phyloP scores from a whole-genome alignment of 768 basidiomycete genomes.

The Sarcomyxa edulis region DNA sequence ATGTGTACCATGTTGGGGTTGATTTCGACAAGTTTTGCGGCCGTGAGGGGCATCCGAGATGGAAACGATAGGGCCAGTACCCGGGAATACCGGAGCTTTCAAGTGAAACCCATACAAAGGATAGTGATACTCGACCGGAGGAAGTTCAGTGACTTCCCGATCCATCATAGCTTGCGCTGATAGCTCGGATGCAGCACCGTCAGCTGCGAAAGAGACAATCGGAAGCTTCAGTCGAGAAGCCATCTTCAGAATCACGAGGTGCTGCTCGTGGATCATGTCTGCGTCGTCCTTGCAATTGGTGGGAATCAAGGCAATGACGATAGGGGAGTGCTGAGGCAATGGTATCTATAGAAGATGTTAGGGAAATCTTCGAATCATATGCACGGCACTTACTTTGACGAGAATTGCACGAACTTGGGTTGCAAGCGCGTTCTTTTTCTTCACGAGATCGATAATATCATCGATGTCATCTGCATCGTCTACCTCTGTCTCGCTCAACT shows the following conservation, averaged over 20 bases:
- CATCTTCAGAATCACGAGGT: conserved; percentile 15
- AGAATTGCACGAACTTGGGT: conserved; percentile 21
- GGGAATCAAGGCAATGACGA: conserved; percentile 18
- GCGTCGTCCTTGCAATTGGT: conserved; percentile 19
- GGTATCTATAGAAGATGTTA: conserved; percentile 12
- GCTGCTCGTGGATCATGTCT: conserved; percentile 13
- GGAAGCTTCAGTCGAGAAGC: conserved; percentile 11
- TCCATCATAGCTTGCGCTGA: conserved; percentile 19
- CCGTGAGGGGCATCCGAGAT: too few species aligned
- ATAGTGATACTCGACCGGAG: conserved; percentile 13
- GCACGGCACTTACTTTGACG: conserved; percentile 14
- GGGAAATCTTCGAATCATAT: neutral
- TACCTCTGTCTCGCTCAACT: conserved; percentile 15
- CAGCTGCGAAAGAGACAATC: conserved; percentile 14
- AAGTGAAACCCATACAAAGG: conserved; percentile 16
- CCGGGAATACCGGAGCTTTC: too few species aligned
- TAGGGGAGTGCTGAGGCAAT: conserved; percentile 15
- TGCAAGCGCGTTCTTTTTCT: conserved; percentile 14
- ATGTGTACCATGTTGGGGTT: too few species aligned
- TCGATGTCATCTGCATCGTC: conserved; percentile 19
- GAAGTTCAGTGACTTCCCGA: conserved; percentile 1
- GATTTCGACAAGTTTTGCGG: too few species aligned
- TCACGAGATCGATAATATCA: conserved; percentile 12
- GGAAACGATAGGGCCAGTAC: too few species aligned
- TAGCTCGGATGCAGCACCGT: conserved; percentile 19